Percentiles rank a stretch among this genome's conserved stretches.
phyloP scores from a whole-genome alignment of 345 rosid genomes.

The Lepidium sativum region DNA sequence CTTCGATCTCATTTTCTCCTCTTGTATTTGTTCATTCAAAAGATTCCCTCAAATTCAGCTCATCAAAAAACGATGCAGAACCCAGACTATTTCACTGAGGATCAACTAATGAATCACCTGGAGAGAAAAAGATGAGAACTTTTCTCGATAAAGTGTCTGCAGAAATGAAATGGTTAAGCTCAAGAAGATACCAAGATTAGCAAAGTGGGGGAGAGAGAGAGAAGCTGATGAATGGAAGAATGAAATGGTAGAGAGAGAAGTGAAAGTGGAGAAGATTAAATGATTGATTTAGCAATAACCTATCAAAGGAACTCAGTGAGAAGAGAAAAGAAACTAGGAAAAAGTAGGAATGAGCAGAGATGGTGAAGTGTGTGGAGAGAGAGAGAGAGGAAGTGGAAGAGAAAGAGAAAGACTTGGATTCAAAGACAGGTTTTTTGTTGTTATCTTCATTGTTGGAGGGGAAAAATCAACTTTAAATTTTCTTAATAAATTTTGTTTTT shows the following conservation, averaged over 20 bases:
- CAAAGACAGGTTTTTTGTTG: conserved; percentile 50
- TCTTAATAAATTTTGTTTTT: neutral
- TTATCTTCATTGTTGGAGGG: conserved; percentile 19
- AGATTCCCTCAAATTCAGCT: conserved; percentile 20
- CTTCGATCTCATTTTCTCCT: neutral
- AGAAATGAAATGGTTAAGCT: conserved; percentile 9
- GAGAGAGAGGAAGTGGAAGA: conserved; percentile 3
- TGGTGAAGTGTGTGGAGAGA: conserved; percentile 16
- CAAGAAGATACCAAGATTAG: conserved; percentile 22
- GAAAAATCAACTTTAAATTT: conserved; percentile 12
- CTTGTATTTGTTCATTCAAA: neutral
- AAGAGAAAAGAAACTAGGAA: neutral
- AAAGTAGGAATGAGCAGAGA: conserved; percentile 20
- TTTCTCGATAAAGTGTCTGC: neutral
- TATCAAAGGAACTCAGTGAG: conserved; percentile 32
- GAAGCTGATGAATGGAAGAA: conserved; percentile 9
- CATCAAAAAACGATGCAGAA: neutral
- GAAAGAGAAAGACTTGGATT: conserved; percentile 54
- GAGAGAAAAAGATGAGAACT: conserved; percentile 20
- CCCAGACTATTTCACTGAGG: neutral
- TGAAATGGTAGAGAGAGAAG: neutral
- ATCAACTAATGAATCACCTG: neutral
- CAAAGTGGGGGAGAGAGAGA: conserved; percentile 11
- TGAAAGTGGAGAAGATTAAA: neutral
- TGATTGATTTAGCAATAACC: conserved; percentile 56